Conservation (phyloP, 2,329 filamentous ascomycete genomes). For the Acarospora socialis region DNA sequence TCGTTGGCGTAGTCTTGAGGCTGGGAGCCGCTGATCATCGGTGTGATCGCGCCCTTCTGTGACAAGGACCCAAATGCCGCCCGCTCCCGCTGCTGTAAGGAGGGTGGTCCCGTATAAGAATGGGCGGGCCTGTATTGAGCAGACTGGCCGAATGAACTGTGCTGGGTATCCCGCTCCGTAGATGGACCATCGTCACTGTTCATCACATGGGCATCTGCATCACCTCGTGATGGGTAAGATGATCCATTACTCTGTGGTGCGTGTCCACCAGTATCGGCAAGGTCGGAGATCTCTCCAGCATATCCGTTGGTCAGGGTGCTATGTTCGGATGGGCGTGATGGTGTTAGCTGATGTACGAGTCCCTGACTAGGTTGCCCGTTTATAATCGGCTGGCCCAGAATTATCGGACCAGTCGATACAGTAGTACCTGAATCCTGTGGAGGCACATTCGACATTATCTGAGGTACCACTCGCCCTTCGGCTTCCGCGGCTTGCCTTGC, state of each 20-base stretch:
- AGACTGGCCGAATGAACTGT: slow-evolving; percentile 36
- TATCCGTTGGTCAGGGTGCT: slow-evolving; percentile 15
- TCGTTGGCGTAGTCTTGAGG: slow-evolving; percentile 60
- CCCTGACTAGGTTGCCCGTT: slow-evolving; percentile 11
- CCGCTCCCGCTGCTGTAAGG: slow-evolving; percentile 26
- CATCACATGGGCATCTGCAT: slow-evolving; percentile 27
- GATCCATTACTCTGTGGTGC: slow-evolving; percentile 14
- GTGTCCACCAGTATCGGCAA: slow-evolving; percentile 10
- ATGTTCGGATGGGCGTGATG: slow-evolving; percentile 11
- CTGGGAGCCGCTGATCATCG: slow-evolving; percentile 43
- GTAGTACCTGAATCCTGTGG: slow-evolving; percentile 5
- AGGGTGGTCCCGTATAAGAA: slow-evolving; percentile 30
- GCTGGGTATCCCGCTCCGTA: slow-evolving; percentile 28
- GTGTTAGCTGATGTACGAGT: slow-evolving; percentile 10
- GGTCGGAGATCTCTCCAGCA: slow-evolving; percentile 9
- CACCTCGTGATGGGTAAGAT: slow-evolving; percentile 11
- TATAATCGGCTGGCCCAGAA: slow-evolving; percentile 14
- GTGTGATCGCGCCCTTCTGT: slow-evolving; percentile 40
- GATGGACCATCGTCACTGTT: slow-evolving; percentile 32
- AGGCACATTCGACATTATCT: slow-evolving; percentile 24
- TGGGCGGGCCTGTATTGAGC: slow-evolving; percentile 33
- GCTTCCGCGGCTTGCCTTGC: slow-evolving; percentile 26
- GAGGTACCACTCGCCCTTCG: slow-evolving; percentile 26
- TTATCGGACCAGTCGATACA: slow-evolving; percentile 28
- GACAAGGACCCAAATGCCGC: slow-evolving; percentile 33